A percentile compares a stretch with the other conserved stretches of the same genome.
Conservation (phyloP, 2,329 filamentous ascomycete species). For the Paracorniculantispora psalliotae region DNA sequence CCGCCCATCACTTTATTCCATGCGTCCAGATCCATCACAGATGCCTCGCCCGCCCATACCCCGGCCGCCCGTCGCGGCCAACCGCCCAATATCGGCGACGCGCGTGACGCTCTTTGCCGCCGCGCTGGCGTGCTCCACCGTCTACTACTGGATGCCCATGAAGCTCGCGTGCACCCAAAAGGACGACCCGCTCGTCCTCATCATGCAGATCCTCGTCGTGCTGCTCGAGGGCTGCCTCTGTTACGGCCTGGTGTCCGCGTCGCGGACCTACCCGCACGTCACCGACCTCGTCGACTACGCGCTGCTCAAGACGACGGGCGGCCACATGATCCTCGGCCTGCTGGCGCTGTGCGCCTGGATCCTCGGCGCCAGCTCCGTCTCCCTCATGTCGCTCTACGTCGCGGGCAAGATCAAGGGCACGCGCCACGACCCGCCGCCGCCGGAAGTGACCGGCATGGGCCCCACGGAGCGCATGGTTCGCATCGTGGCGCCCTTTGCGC, state of each 20-base stretch:
- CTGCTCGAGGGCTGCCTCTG: background rate
- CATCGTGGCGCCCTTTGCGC: background rate
- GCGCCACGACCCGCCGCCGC: background rate
- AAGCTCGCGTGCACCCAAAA: background rate
- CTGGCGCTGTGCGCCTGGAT: background rate
- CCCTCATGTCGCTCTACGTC: background rate
- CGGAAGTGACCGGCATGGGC: background rate
- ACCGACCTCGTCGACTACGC: background rate
- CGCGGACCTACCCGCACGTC: background rate
- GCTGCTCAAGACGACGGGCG: background rate
- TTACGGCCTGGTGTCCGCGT: background rate
- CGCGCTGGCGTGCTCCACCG: background rate
- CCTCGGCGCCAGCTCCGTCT: background rate
- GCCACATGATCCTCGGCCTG: background rate
- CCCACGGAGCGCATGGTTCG: background rate
- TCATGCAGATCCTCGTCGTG: background rate
- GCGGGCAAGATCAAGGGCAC: background rate
- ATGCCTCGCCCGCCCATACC: background rate
- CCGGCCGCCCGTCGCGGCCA: background rate
- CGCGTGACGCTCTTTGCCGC: background rate
- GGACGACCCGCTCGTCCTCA: background rate
- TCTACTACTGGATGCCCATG: conserved; percentile 2
- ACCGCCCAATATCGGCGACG: background rate
- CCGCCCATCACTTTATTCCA: too few relatives aligned
- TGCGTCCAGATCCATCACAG: background rate